Evolutionary conservation across 176 grass and related monocot genomes (phyloP), one percentile per base, ranked within the genome.

Genomic region (Carex parvula): DNA sequence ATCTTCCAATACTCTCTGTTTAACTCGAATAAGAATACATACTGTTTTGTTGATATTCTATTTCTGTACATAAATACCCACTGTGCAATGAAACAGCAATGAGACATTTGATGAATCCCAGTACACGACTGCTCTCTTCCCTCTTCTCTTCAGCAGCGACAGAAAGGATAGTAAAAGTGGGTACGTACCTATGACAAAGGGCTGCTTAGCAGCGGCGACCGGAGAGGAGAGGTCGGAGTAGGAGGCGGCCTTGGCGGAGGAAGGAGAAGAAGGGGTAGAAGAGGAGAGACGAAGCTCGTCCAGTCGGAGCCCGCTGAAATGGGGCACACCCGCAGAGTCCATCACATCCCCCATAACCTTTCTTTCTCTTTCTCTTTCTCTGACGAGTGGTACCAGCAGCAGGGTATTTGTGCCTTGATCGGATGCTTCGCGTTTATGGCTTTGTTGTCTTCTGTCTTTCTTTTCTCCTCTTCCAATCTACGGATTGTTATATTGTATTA

Each of bases 221-320:
- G 82, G 44, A 0, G 87, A 82, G 21, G 88, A 84, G 35, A 44
- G 58, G 60, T 84, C 73, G 20, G 74, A 39, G 32, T 66, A 46
- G 5, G 57, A 57, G 17, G 94, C 84, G 70, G 70, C 79, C 61
- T 73, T 86, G 62, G 91, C 92, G 70, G 93, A 93, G 17, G 96
- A 91, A 78, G 93, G 90, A 74, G 96, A 90, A 0, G 95, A 90
- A 56, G 87, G 24, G 8, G 94, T 89, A 57, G 92, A 81, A 62
- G 89, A 68, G 60, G 88, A 85, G 24, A 84, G 85, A 66, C 90
- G 90, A 14, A 89, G 94, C 82, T 92, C 85, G 79, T 89, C 88
- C 44, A 92, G 89, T 78, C 93, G 96, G 88, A 95, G 90, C 35
- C 96, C 91, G 80, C 96, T 94, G 96, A 99, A 99, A 88, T 99